Percentiles rank a stretch among this genome's conserved stretches.
phyloP scores from a whole-genome alignment of 805 yeast species.

The Monosporozyma unispora region DNA sequence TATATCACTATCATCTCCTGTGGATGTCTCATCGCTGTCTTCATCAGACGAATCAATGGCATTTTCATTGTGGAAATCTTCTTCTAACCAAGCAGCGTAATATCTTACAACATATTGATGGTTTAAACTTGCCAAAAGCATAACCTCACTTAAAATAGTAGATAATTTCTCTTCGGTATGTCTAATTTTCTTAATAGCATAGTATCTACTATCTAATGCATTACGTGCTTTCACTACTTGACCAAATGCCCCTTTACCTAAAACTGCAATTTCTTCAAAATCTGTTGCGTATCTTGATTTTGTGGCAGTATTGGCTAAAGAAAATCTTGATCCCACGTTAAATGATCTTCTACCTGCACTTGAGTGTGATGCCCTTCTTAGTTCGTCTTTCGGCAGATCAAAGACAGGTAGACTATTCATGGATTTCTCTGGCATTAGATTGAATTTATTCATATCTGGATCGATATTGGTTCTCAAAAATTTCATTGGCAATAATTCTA shows the following conservation, averaged over 20 bases:
- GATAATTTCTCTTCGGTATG: constrained; percentile 75
- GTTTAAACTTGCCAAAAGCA: constrained; percentile 81
- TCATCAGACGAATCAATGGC: constrained; percentile 30
- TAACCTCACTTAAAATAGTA: constrained; percentile 79
- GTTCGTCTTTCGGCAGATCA: not conserved
- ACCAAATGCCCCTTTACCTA: constrained; percentile 96
- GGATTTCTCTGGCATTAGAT: constrained; percentile 12
- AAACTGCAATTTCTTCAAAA: constrained; percentile 84
- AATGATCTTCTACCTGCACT: constrained; percentile 34
- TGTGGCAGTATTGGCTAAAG: constrained; percentile 23
- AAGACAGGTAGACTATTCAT: not conserved
- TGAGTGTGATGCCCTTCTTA: constrained; percentile 21
- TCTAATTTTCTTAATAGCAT: constrained; percentile 86
- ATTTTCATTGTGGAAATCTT: constrained; percentile 38
- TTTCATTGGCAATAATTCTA: constrained; percentile 76
- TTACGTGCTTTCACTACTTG: constrained; percentile 97
- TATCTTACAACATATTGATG: constrained; percentile 95
- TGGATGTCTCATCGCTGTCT: constrained; percentile 14
- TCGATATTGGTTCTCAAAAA: constrained; percentile 71
- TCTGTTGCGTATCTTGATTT: constrained; percentile 79
- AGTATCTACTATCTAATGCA: constrained; percentile 85
- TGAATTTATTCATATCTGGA: constrained; percentile 22
- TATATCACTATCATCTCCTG: constrained; percentile 11
- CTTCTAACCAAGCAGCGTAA: constrained; percentile 96
- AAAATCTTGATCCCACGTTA: constrained; percentile 32